A percentile compares a stretch with the other conserved stretches of the same genome.
Evolutionary conservation across 2,329 filamentous ascomycete species (phyloP).

Genomic region (Rhinocladiella similis): DNA sequence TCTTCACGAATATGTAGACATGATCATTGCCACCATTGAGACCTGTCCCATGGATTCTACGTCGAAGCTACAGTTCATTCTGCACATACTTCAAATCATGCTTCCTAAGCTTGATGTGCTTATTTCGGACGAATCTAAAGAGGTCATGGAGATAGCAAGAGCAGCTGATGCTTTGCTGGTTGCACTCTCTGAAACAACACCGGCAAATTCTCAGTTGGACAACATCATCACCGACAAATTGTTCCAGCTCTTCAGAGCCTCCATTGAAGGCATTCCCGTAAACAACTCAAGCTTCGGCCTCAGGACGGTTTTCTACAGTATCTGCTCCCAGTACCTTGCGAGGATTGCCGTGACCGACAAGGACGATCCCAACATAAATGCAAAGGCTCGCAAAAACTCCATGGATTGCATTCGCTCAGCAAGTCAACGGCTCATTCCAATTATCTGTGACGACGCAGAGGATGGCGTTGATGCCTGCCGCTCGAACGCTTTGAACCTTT

Average conservation of each 20-base stretch:
- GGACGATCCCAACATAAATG: slow-evolving; percentile 46
- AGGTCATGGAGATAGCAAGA: slow-evolving; percentile 74
- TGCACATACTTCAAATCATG: slow-evolving; percentile 84
- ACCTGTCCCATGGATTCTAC: slow-evolving; percentile 75
- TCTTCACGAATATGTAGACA: slow-evolving; percentile 78
- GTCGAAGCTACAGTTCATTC: slow-evolving; percentile 72
- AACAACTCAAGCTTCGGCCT: slow-evolving; percentile 68
- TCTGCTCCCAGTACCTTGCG: slow-evolving; percentile 81
- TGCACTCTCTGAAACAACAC: slow-evolving; percentile 31
- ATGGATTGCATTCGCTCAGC: slow-evolving; percentile 74
- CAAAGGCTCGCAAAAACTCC: slow-evolving; percentile 50
- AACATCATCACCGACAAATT: slow-evolving; percentile 85
- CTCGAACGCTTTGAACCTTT: slow-evolving; percentile 80
- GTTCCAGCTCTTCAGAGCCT: slow-evolving; percentile 87
- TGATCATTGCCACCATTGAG: slow-evolving; percentile 80
- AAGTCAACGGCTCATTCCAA: slow-evolving; percentile 78
- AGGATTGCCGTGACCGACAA: slow-evolving; percentile 58
- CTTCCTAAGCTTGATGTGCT: slow-evolving; percentile 83
- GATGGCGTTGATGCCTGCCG: slow-evolving; percentile 79
- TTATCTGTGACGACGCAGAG: slow-evolving; percentile 90
- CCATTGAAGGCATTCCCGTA: slow-evolving; percentile 74
- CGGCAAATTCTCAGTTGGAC: slow-evolving; percentile 45
- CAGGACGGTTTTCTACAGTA: slow-evolving; percentile 84
- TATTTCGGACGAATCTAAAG: slow-evolving; percentile 65
- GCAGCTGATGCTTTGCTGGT: slow-evolving; percentile 67